phyloP scores from a whole-genome alignment of 1,284 basidiomycete species.

The Mycena citricolor region DNA sequence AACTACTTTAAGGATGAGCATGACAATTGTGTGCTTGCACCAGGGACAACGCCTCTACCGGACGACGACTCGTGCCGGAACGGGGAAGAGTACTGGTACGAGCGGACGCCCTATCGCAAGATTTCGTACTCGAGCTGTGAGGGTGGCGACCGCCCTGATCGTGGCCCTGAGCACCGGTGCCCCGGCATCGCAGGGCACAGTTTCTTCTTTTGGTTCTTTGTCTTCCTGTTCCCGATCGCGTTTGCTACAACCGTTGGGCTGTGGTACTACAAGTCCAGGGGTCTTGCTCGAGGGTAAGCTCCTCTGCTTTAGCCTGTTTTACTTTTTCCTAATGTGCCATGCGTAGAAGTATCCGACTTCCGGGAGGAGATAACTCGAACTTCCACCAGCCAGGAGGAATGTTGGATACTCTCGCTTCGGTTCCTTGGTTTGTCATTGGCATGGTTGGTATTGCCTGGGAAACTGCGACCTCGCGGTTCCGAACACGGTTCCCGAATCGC shows the following conservation, averaged over 20 bases:
- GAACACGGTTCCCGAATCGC: constrained; percentile 45
- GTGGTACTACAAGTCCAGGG: constrained; percentile 76
- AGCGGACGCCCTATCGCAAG: constrained; percentile 85
- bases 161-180: constrained; percentile 70
- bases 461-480: constrained; percentile 49
- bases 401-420: constrained; percentile 72
- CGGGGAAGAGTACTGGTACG: constrained; percentile 82
- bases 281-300: constrained; percentile 69
- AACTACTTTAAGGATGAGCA: constrained; percentile 72
- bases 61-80: constrained; percentile 62
- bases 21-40: constrained; percentile 74
- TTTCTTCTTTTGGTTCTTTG: constrained; percentile 78
- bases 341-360: constrained; percentile 74
- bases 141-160: constrained; percentile 73
- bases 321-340: constrained; percentile 4
- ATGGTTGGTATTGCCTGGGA: constrained; percentile 73
- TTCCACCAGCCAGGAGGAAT: constrained; percentile 50
- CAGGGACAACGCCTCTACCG: constrained; percentile 63
- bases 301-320: constrained; percentile 11
- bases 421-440: constrained; percentile 87
- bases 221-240: constrained; percentile 72
- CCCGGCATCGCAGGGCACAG: constrained; percentile 75
- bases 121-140: constrained; percentile 85
- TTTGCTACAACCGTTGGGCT: constrained; percentile 74
- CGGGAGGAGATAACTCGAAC: constrained; percentile 46